A percentile compares a stretch with the other conserved stretches of the same genome.
These are phyloP conservation scores for Eimeria sp. DNA, from an alignment of 169 alveolate genomes.

Conservation along the genomic window DNA sequence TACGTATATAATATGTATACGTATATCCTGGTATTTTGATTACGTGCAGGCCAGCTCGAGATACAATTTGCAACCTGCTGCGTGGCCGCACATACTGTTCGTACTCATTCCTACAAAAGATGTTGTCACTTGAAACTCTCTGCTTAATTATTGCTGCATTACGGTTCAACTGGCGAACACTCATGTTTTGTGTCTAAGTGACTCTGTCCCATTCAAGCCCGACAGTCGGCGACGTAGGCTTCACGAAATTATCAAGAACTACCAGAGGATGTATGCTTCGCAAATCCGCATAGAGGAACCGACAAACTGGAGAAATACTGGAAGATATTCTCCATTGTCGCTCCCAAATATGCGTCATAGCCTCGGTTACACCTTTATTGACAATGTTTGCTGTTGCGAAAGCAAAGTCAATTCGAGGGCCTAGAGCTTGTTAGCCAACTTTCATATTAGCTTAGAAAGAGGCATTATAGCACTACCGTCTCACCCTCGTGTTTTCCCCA, in stretches of 20 bases:
- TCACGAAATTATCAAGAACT: background rate
- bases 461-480: background rate
- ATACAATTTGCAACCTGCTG: no score
- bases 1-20: no score
- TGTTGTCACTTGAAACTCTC: background rate
- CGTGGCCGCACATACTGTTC: no score
- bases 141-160: background rate
- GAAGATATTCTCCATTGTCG: background rate
- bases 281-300: background rate
- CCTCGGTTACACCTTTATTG: background rate
- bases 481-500: no score
- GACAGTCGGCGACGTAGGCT: background rate
- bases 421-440: background rate
- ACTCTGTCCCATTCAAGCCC: background rate
- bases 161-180: background rate
- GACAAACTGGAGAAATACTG: background rate
- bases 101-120: background rate
- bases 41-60: no score
- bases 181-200: background rate
- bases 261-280: background rate
- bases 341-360: background rate
- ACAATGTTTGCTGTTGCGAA: background rate
- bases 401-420: background rate
- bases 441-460: background rate
- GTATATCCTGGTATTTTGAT: no score